Evolutionary conservation across 2,329 filamentous ascomycete genomes (phyloP).

Genomic region (Teratosphaeria zuluensis): DNA sequence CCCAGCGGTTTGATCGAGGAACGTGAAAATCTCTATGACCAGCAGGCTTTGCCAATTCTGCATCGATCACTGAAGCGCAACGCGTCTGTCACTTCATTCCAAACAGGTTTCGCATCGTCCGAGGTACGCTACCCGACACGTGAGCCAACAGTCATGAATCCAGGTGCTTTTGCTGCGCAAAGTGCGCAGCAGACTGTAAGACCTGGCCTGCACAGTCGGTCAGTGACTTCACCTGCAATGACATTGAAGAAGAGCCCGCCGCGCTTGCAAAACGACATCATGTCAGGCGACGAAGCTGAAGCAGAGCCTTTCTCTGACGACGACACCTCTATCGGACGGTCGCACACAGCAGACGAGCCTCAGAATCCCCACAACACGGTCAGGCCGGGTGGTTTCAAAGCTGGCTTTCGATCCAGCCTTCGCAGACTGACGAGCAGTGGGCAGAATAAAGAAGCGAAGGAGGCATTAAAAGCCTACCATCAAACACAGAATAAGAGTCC

Average conservation of each 20-base stretch:
- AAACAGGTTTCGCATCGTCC: constrained; percentile 66
- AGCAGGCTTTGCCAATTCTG: constrained; percentile 82
- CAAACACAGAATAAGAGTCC: constrained; percentile 31
- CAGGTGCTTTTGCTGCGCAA: constrained; percentile 43
- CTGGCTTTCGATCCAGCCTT: constrained; percentile 48
- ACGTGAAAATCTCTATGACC: constrained; percentile 78
- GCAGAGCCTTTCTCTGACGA: constrained; percentile 65
- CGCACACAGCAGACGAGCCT: constrained; percentile 19
- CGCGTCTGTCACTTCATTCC: constrained; percentile 65
- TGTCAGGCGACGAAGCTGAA: constrained; percentile 65
- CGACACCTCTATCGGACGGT: constrained; percentile 46
- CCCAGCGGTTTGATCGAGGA: constrained; percentile 39
- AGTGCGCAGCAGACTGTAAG: constrained; percentile 34
- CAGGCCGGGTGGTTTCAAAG: neutral
- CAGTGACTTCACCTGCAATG: constrained; percentile 69
- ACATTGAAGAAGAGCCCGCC: constrained; percentile 35
- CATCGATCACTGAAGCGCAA: constrained; percentile 69
- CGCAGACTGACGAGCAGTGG: constrained; percentile 52
- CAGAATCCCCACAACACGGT: constrained; percentile 1
- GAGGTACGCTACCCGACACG: constrained; percentile 53
- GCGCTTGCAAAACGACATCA: constrained; percentile 48
- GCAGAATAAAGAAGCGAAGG: constrained; percentile 27
- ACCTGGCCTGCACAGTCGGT: constrained; percentile 67
- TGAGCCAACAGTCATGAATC: constrained; percentile 44
- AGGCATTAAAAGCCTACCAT: constrained; percentile 25